These are phyloP conservation scores for Pisolithus sp. DNA, from an alignment of 768 basidiomycete genomes.

Conservation along the genomic window DNA sequence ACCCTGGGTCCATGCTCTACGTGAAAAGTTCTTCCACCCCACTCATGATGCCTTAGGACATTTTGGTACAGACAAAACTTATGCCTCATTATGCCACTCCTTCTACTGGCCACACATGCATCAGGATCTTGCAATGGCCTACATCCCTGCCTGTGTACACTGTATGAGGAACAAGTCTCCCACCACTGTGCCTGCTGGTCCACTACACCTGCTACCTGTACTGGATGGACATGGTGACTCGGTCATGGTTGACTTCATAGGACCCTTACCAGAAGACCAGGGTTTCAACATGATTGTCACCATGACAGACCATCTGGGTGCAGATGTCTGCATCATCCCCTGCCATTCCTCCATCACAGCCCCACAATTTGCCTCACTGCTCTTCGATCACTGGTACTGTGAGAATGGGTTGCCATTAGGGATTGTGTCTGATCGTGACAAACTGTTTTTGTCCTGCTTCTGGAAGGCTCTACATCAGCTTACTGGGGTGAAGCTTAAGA, in stretches of 20 bases:
- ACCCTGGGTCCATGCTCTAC: background rate
- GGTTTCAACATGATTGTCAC: constrained; percentile 22
- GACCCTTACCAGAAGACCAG: constrained; percentile 26
- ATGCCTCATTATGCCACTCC: constrained; percentile 12
- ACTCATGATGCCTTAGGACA: constrained; percentile 28
- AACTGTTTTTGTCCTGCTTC: constrained; percentile 21
- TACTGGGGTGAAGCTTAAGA: constrained; percentile 20
- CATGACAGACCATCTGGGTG: constrained; percentile 15
- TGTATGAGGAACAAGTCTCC: constrained; percentile 32
- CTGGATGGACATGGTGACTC: constrained; percentile 7
- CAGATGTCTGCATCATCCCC: constrained; percentile 1
- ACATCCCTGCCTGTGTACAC: constrained; percentile 15
- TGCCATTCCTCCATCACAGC: background rate
- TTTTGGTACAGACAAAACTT: constrained; percentile 31
- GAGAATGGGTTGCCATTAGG: constrained; percentile 4
- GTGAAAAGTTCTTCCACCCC: constrained; percentile 16
- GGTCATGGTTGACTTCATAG: constrained; percentile 32
- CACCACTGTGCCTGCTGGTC: constrained; percentile 14
- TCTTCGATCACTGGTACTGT: constrained; percentile 14
- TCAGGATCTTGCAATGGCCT: background rate
- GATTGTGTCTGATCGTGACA: constrained; percentile 22
- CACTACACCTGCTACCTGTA: constrained; percentile 14
- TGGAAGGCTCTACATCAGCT: constrained; percentile 14
- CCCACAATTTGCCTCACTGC: background rate
- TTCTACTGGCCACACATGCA: constrained; percentile 20